Conservation (phyloP, 1,284 basidiomycete species). For the Papiliotrema terrestris region DNA sequence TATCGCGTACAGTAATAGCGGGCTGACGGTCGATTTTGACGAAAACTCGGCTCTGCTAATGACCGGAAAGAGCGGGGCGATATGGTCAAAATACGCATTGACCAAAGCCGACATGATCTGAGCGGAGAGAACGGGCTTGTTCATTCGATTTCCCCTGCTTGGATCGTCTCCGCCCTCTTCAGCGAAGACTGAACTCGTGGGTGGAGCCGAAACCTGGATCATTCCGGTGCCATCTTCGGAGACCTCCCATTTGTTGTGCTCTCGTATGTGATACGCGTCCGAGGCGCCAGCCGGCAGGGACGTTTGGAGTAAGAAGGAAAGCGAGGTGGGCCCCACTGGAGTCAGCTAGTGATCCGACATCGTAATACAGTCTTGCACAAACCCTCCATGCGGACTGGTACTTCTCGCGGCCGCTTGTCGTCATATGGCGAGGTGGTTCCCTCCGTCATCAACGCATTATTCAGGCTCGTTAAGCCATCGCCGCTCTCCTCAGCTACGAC, state of each 20-base stretch:
- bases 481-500: slow-evolving; percentile 1
- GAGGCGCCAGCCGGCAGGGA: slow-evolving; percentile 76
- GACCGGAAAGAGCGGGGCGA: slow-evolving; percentile 81
- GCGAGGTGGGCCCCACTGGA: slow-evolving; percentile 70
- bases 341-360: background rate
- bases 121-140: slow-evolving; percentile 54
- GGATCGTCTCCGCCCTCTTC: slow-evolving; percentile 28
- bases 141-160: slow-evolving; percentile 39
- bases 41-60: slow-evolving; percentile 84
- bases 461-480: slow-evolving; percentile 1
- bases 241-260: slow-evolving; percentile 79
- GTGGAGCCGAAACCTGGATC: slow-evolving; percentile 73
- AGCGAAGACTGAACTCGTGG: slow-evolving; percentile 14
- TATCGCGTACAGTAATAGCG: slow-evolving; percentile 78
- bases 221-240: slow-evolving; percentile 75
- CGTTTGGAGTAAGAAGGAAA: slow-evolving; percentile 83
- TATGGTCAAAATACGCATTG: slow-evolving; percentile 84
- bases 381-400: slow-evolving; percentile 32
- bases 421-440: background rate
- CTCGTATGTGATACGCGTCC: slow-evolving; percentile 78
- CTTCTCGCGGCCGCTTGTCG: slow-evolving; percentile 8
- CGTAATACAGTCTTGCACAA: background rate
- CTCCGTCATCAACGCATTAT: background rate
- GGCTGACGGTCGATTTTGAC: slow-evolving; percentile 50
- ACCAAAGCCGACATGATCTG: slow-evolving; percentile 75